phyloP scores from a whole-genome alignment of 257 asterid genomes.

The Eucommia ulmoides region DNA sequence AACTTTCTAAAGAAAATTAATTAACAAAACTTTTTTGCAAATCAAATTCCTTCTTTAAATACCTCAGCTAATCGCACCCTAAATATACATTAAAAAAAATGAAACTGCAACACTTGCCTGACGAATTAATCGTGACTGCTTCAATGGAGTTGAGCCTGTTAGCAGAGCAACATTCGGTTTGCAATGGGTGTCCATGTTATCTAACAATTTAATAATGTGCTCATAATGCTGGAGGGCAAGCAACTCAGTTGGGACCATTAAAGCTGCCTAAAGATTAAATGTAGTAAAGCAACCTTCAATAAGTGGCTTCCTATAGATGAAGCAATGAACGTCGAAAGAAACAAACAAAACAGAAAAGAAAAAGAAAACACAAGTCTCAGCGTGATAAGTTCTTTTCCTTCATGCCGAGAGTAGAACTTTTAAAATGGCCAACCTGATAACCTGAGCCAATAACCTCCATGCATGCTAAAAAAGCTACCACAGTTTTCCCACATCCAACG shows the following conservation, averaged over 20 bases:
- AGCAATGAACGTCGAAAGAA: too few relatives aligned
- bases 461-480: conserved; percentile 91
- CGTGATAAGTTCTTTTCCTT: too few relatives aligned
- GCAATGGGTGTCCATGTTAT: conserved; percentile 28
- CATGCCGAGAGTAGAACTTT: neutral
- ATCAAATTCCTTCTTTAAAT: too few relatives aligned
- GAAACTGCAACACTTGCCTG: conserved; percentile 30
- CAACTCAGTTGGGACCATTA: conserved; percentile 98
- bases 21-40: too few relatives aligned
- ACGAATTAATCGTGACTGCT: conserved; percentile 57
- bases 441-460: conserved; percentile 89
- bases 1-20: too few relatives aligned
- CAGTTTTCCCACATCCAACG: conserved; percentile 97
- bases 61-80: too few relatives aligned
- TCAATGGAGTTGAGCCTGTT: conserved; percentile 81
- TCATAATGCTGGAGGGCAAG: conserved; percentile 92
- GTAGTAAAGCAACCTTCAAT: conserved; percentile 4
- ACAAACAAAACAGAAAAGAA: too few relatives aligned
- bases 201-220: conserved; percentile 56
- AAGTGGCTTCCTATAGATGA: neutral
- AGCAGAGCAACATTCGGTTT: conserved; percentile 73
- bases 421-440: conserved; percentile 45
- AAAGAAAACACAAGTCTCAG: too few relatives aligned
- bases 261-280: conserved; percentile 64
- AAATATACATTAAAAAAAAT: too few relatives aligned